Base-by-base conservation (phyloP, 352 stramenopile species). In the Peronospora tabacina region DNA sequence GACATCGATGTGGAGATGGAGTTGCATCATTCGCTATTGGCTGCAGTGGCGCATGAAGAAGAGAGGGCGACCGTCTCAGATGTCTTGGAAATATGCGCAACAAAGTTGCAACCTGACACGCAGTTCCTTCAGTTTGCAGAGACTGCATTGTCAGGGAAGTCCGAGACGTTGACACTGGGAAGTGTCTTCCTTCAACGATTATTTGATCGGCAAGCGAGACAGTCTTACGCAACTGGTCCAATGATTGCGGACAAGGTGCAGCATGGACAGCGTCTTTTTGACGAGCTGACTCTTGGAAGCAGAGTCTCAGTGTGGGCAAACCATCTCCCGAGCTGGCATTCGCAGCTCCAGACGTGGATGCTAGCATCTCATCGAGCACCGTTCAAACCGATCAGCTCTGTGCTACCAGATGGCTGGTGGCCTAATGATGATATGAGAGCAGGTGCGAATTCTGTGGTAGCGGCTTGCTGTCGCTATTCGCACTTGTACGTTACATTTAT, bases 321-420 rank as follows among this genome's bases (percentile, higher is more conserved):
- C 43, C 48, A 73, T 41, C 48, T 74, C 5, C 59, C 66, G 17
- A 73, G 53, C 13, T 79, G 69, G 69, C 47, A 55, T 2, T 54
- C 38, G 11, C 56, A 80, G 30, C 55, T 80, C 7, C 52, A 75
- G 40, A 56, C 44, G 2, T 75, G 70, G 70, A 53, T 80, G 46
- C 45, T 80, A 2, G 46, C 65, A 13, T 56, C 55, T 8, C 66
- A 75, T 20, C 36, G 42, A 45, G 28, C 36, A 16, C 63, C 70
- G 13, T 70, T 77, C 35, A 28, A 54, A 22, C 44, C 70, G 11
- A 59, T 80, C 2, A 44, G 20, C 15, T 26, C 30, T 33, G 33
- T 60, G 9, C n/a, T 63, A 16, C 33, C 53, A 55, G 20, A 32
- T 33, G 20, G 42, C 6, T 52, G 39, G 49, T 49, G 32, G 42